Base-by-base conservation (phyloP, 1,139 yeast genomes). In the Geotrichum phurueaensis region DNA sequence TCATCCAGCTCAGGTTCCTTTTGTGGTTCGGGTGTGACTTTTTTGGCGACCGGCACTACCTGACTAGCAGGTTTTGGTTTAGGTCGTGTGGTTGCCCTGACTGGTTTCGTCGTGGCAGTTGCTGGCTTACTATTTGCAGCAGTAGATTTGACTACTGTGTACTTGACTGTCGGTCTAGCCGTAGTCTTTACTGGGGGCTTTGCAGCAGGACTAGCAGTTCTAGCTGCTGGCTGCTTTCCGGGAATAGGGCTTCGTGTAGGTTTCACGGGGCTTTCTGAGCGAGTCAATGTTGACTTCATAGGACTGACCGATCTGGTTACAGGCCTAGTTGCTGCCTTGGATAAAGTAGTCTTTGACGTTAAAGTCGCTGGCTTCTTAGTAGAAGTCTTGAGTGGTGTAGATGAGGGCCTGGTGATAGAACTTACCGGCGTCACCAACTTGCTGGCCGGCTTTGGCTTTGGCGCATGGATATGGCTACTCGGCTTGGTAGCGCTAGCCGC, bases 1-100 rank as follows among this genome's bases (percentile, higher is more conserved):
- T 58, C 60, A 0, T 63, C 66, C 10, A 61, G 59, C 33, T 66
- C 65, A 5, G 62, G 66, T 18, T 60, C 62, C 25, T 51, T 56
- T 48, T n/a, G 22, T 9, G 43, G 36, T 39, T 47, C 45, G 15
- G 49, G 12, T 25, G 45, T 15, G 27, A 31, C 53, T 2, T 31
- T 39, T 20, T 51, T 23, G 18, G 23, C 2, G 13, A n/a, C 18
- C 3, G 15, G 15, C n/a, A 6, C 45, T 4, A 49, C 25, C 53
- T 18, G 39, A n/a, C 23, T 20, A 18, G 52, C 23, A 31, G 25
- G 51, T 49, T n/a, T 55, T 51, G 31, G n/a, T 23, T 31, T 50
- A 18, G n/a, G 51, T 48, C 6, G 15, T 6, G 27, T 13, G 39
- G 39, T 29, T 10, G 47, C 27, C 9, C 29, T n/a, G 5, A 29